Conservation (phyloP, 2,329 filamentous ascomycete genomes). For the Epichloe coenophiala region DNA sequence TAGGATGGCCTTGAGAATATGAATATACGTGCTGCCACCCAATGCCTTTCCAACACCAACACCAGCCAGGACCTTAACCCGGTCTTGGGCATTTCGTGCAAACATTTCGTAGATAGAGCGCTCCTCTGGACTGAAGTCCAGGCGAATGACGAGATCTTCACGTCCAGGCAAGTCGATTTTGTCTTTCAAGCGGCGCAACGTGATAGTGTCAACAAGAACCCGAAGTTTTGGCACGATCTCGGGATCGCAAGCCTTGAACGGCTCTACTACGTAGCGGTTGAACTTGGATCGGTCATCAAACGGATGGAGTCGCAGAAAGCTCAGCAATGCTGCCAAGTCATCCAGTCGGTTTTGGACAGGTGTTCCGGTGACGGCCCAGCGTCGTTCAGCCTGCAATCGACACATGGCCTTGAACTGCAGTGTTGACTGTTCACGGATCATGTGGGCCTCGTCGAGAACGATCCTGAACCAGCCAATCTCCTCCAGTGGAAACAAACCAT, state of each 20-base stretch:
- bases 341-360: constrained; percentile 90
- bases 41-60: constrained; percentile 47
- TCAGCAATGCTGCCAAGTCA: constrained; percentile 75
- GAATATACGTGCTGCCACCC: constrained; percentile 80
- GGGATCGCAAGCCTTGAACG: constrained; percentile 77
- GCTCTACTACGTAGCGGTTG: constrained; percentile 63
- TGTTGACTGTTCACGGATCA: constrained; percentile 75
- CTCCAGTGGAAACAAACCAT: constrained; percentile 50
- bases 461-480: constrained; percentile 87
- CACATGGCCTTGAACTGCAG: constrained; percentile 77
- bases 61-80: constrained; percentile 61
- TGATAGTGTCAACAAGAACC: constrained; percentile 87
- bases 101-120: constrained; percentile 72
- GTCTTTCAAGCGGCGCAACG: constrained; percentile 80
- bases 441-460: constrained; percentile 87
- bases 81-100: constrained; percentile 63
- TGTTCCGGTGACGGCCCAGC: constrained; percentile 96
- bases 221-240: constrained; percentile 76
- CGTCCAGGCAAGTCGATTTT: constrained; percentile 71
- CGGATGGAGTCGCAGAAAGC: constrained; percentile 71
- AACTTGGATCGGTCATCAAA: constrained; percentile 73
- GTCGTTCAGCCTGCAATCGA: constrained; percentile 61
- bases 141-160: constrained; percentile 55
- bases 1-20: constrained; percentile 83
- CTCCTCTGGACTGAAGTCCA: constrained; percentile 68